These are phyloP conservation scores for Aspergillus brasiliensis DNA, from an alignment of 2,329 filamentous ascomycete species.

Conservation along the genomic window DNA sequence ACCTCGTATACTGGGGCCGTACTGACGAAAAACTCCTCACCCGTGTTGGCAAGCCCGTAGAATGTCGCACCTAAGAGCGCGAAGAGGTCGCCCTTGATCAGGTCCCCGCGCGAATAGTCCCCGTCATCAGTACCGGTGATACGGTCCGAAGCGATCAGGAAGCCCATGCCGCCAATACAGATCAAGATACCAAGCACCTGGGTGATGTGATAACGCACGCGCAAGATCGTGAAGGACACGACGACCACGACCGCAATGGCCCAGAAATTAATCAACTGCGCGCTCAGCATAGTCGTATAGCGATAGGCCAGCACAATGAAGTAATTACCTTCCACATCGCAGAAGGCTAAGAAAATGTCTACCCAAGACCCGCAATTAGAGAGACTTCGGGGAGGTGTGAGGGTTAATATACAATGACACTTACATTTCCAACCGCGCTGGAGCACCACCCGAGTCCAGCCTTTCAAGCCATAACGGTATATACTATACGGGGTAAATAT, in stretches of 20 bases:
- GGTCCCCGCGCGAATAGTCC: constrained; percentile 58
- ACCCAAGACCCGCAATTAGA: constrained; percentile 3
- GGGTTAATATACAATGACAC: constrained; percentile 7
- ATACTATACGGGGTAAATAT: constrained; percentile 82
- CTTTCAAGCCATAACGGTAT: constrained; percentile 74
- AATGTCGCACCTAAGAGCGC: constrained; percentile 84
- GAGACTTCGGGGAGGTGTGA: neutral
- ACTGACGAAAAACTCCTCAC: constrained; percentile 91
- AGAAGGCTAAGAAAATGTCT: constrained; percentile 84
- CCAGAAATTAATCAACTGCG: constrained; percentile 98
- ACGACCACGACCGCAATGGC: constrained; percentile 90
- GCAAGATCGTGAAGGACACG: constrained; percentile 78
- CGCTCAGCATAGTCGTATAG: constrained; percentile 87
- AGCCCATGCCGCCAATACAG: constrained; percentile 86
- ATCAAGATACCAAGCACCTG: constrained; percentile 86
- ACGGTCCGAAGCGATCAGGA: constrained; percentile 85
- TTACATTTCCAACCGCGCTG: constrained; percentile 82
- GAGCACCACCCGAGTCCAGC: constrained; percentile 64
- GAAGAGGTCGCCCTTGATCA: constrained; percentile 90
- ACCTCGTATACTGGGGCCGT: constrained; percentile 90
- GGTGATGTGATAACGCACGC: constrained; percentile 83
- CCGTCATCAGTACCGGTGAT: constrained; percentile 73
- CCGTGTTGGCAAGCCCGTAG: constrained; percentile 88
- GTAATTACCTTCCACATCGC: constrained; percentile 97
- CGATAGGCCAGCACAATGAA: constrained; percentile 94